phyloP scores from a whole-genome alignment of 805 yeast species.

The Monosporozyma unispora region DNA sequence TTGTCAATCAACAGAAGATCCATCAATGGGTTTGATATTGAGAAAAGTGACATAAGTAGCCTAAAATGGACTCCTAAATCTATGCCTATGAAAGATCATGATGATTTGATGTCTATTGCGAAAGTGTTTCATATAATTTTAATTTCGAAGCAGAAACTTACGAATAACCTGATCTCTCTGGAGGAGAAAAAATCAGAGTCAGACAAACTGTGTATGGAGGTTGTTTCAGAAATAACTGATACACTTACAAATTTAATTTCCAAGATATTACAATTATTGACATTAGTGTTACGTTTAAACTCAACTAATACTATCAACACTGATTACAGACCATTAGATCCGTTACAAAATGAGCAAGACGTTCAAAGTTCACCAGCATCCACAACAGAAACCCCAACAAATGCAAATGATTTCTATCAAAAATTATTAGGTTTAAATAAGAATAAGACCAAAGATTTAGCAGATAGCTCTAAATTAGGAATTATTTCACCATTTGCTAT shows the following conservation, averaged over 20 bases:
- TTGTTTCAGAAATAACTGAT: slow-evolving; percentile 12
- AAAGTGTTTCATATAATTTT: slow-evolving; percentile 16
- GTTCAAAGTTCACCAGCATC: neutral
- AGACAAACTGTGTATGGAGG: slow-evolving; percentile 7
- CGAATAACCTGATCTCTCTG: slow-evolving; percentile 12
- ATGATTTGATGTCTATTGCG: slow-evolving; percentile 1
- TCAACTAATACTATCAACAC: slow-evolving; percentile 27
- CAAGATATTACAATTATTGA: slow-evolving; percentile 17
- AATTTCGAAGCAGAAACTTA: slow-evolving; percentile 14
- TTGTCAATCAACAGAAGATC: slow-evolving; percentile 21
- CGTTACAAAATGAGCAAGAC: neutral
- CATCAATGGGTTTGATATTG: slow-evolving; percentile 5
- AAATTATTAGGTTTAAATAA: slow-evolving; percentile 22
- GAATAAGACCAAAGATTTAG: slow-evolving; percentile 7
- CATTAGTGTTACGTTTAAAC: slow-evolving; percentile 20
- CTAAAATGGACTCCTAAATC: slow-evolving; percentile 12
- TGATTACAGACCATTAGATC: slow-evolving; percentile 12
- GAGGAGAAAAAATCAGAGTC: slow-evolving; percentile 5
- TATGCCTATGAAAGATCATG: slow-evolving; percentile 1
- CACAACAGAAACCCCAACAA: neutral
- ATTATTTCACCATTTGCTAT: slow-evolving; percentile 26
- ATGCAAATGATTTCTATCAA: slow-evolving; percentile 21
- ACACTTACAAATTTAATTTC: slow-evolving; percentile 18
- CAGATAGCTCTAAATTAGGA: slow-evolving; percentile 15
- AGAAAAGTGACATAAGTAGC: neutral